Percentiles rank a stretch among this genome's conserved stretches.
Conservation (phyloP, 345 rosid species). For the Ceriops tagal region DNA sequence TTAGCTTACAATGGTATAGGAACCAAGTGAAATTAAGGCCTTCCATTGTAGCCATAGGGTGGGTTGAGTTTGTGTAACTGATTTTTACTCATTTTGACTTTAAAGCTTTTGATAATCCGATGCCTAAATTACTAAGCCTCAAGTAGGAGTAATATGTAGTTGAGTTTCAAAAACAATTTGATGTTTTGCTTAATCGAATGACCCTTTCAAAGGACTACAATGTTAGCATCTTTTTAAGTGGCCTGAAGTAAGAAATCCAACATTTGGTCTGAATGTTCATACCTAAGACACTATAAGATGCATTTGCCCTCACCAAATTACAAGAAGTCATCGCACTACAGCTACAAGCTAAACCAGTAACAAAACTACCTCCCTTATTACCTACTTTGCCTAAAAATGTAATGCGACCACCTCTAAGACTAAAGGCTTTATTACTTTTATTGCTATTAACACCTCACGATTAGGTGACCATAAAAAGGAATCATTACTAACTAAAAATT, state of each 20-base stretch:
- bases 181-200: background rate
- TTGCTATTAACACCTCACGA: no score
- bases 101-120: background rate
- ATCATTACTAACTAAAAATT: no score
- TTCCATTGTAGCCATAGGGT: background rate
- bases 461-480: no score
- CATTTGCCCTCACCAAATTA: background rate
- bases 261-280: background rate
- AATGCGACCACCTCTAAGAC: no score
- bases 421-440: no score
- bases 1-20: no score
- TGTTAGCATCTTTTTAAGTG: background rate
- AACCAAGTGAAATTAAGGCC: no score
- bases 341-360: fast-evolving
- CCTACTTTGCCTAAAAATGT: no score
- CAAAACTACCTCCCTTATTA: no score
- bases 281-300: background rate
- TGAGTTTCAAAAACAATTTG: background rate
- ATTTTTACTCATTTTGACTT: background rate
- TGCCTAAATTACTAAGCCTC: background rate
- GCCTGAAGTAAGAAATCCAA: background rate
- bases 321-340: no score
- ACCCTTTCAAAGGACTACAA: background rate
- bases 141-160: background rate
- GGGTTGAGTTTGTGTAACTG: background rate